phyloP scores from a whole-genome alignment of 805 yeast species.

The Saccharomyces eubayanus region DNA sequence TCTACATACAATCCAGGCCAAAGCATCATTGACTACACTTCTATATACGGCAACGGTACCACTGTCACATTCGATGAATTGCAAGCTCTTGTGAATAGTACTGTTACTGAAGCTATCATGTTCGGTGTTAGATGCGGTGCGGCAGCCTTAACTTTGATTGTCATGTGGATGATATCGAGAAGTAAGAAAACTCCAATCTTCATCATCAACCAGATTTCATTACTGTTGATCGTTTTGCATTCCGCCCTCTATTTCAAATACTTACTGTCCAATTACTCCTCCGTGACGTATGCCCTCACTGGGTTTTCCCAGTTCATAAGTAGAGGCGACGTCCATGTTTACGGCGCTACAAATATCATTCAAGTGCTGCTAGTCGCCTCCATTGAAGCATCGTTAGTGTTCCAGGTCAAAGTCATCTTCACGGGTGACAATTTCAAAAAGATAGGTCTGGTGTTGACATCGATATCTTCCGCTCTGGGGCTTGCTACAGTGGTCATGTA shows the following conservation, averaged over 20 bases:
- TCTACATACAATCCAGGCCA: conserved; percentile 21
- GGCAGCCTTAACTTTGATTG: conserved; percentile 38
- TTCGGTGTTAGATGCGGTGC: conserved; percentile 56
- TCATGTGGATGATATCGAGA: conserved; percentile 42
- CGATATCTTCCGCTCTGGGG: conserved; percentile 38
- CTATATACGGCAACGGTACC: conserved; percentile 34
- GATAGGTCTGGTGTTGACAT: conserved; percentile 35
- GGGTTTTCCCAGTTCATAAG: conserved; percentile 36
- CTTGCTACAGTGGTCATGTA: conserved; percentile 51
- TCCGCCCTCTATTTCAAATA: conserved; percentile 52
- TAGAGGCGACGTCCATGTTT: conserved; percentile 35
- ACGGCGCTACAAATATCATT: conserved; percentile 55
- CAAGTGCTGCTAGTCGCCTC: conserved; percentile 51
- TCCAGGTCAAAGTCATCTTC: conserved; percentile 68
- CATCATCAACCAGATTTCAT: conserved; percentile 55
- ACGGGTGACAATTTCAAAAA: conserved; percentile 43
- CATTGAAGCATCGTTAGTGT: conserved; percentile 58
- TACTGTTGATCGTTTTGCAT: conserved; percentile 49
- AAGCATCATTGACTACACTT: conserved; percentile 34
- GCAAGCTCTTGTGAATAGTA: conserved; percentile 31
- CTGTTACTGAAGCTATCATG: conserved; percentile 36
- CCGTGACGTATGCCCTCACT: conserved; percentile 42
- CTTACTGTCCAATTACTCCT: conserved; percentile 43
- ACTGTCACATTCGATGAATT: conserved; percentile 36
- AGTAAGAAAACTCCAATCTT: conserved; percentile 62